These are phyloP conservation scores for Termitomyces sp. DNA, from an alignment of 768 basidiomycete genomes.

Conservation along the genomic window DNA sequence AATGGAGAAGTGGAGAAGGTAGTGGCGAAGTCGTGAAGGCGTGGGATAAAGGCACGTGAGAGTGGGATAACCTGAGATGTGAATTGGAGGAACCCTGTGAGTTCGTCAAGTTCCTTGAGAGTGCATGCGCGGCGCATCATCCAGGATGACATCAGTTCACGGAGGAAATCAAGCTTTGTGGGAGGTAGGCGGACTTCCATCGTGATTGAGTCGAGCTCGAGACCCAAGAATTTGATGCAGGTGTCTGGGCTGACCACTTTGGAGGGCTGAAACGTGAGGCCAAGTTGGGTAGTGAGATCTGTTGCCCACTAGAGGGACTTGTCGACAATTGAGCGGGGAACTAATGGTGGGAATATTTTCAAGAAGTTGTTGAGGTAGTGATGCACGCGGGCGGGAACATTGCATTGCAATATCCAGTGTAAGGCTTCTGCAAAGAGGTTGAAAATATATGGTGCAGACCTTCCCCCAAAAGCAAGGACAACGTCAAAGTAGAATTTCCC, in stretches of 20 bases:
- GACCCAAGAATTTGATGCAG: neutral
- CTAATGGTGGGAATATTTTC: no score
- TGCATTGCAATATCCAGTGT: neutral
- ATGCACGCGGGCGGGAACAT: constrained; percentile 23
- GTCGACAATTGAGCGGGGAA: no score
- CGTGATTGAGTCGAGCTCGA: neutral
- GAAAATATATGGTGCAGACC: constrained; percentile 14
- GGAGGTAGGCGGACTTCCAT: neutral
- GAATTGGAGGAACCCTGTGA: neutral
- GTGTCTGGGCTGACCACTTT: neutral
- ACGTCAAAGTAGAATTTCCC: constrained; percentile 21
- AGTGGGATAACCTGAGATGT: neutral
- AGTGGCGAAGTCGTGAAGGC: no score
- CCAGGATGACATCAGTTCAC: rapidly evolving
- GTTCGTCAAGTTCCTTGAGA: no score
- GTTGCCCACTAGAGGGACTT: neutral
- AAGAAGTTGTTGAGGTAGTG: constrained; percentile 34
- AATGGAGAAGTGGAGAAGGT: no score
- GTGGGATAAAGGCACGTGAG: no score
- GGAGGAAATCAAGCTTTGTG: neutral
- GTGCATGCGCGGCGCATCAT: no score
- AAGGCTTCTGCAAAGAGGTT: neutral
- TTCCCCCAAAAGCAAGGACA: constrained; percentile 28
- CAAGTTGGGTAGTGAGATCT: neutral
- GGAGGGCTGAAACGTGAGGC: neutral